phyloP scores from a whole-genome alignment of 2,329 filamentous ascomycete species.

The Alternaria gaisen region DNA sequence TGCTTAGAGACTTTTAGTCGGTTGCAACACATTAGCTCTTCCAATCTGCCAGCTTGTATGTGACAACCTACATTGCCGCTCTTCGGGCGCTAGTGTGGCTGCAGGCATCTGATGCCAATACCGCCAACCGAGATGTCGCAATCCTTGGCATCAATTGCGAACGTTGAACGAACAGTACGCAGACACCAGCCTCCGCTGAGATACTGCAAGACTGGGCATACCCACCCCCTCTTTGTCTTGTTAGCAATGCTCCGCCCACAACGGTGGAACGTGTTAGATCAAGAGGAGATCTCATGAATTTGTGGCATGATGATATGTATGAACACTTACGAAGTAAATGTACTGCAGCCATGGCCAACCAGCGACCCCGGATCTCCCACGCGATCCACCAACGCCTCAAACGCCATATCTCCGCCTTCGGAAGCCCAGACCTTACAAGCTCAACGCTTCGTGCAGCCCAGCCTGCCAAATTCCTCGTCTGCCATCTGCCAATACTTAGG shows the following conservation, averaged over 20 bases:
- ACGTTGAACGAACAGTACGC: slow-evolving; percentile 1
- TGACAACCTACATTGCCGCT: slow-evolving; percentile 1
- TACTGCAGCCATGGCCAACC: slow-evolving; percentile 8
- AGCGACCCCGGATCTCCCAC: slow-evolving; percentile 9
- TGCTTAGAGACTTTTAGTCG: neutral
- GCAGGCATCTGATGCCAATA: slow-evolving; percentile 11
- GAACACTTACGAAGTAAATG: neutral
- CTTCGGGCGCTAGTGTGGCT: slow-evolving; percentile 9
- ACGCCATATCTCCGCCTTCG: slow-evolving; percentile 24
- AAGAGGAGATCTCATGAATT: neutral
- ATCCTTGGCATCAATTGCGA: slow-evolving; percentile 19
- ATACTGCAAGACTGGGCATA: neutral
- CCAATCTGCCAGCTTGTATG: neutral
- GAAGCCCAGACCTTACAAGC: slow-evolving; percentile 43
- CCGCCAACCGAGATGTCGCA: slow-evolving; percentile 21
- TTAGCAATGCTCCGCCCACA: neutral
- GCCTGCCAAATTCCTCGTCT: slow-evolving; percentile 34
- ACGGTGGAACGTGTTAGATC: neutral
- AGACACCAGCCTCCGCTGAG: neutral
- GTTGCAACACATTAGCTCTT: neutral
- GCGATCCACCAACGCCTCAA: slow-evolving; percentile 3
- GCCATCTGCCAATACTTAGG: slow-evolving; percentile 19
- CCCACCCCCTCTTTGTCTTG: neutral
- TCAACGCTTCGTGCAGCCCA: slow-evolving; percentile 34
- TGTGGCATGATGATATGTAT: neutral